Evolutionary conservation across 1,284 basidiomycete species (phyloP).

Genomic region (Ceratobasidium sp.): DNA sequence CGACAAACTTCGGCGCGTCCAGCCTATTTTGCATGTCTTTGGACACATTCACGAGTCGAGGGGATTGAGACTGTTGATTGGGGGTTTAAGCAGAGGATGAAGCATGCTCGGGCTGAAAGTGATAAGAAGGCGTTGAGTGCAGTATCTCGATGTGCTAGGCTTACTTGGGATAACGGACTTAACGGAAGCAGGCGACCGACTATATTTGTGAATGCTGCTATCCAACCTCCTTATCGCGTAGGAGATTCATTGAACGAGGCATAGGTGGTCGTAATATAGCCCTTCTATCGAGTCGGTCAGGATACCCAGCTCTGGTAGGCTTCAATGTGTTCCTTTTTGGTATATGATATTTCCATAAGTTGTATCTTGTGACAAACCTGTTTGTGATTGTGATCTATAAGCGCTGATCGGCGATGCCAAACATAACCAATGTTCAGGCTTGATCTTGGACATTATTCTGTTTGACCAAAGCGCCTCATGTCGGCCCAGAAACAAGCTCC

Average conservation of each 20-base stretch:
- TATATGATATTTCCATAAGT: too few species aligned
- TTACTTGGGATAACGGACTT: too few species aligned
- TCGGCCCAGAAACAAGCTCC: neutral
- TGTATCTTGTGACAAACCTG: too few species aligned
- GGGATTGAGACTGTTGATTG: constrained; percentile 57
- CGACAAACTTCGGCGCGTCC: constrained; percentile 55
- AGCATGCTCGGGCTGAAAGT: neutral
- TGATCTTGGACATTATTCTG: too few species aligned
- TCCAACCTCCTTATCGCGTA: neutral
- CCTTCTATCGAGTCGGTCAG: too few species aligned
- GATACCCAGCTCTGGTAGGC: too few species aligned
- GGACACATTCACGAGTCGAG: constrained; percentile 62
- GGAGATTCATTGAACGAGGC: constrained; percentile 15
- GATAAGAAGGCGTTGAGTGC: neutral
- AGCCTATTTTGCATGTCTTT: constrained; percentile 60
- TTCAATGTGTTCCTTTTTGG: too few species aligned
- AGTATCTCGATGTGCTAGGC: neutral
- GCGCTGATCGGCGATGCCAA: too few species aligned
- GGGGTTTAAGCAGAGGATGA: constrained; percentile 52
- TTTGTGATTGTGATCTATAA: too few species aligned
- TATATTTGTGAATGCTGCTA: constrained; percentile 4
- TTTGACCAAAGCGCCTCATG: neutral
- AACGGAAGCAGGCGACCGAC: neutral
- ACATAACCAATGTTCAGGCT: too few species aligned
- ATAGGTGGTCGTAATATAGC: neutral